These are phyloP conservation scores for Infundibulicybe gibba DNA, from an alignment of 768 basidiomycete genomes.

Conservation along the genomic window DNA sequence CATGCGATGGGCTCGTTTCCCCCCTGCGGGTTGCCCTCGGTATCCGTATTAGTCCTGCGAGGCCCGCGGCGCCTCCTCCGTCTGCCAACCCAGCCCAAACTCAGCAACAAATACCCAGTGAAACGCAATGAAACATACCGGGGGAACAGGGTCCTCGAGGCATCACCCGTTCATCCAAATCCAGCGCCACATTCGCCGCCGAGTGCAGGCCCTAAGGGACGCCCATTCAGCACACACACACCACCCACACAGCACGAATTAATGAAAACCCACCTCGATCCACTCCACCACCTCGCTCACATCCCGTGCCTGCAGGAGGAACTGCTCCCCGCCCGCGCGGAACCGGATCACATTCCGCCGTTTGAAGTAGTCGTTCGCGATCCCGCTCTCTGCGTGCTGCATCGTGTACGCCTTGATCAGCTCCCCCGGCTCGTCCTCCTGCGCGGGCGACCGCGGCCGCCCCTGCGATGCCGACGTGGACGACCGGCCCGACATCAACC, in stretches of 20 bases:
- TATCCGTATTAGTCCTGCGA: constrained; percentile 1
- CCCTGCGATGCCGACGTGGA: constrained; percentile 8
- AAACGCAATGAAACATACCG: constrained; percentile 43
- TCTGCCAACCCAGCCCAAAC: constrained; percentile 7
- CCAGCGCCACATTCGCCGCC: constrained; percentile 86
- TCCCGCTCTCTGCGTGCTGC: constrained; percentile 88
- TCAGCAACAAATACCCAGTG: constrained; percentile 2
- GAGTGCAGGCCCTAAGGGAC: constrained; percentile 74
- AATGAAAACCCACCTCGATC: constrained; percentile 73
- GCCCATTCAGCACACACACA: not conserved
- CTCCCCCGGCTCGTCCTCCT: constrained; percentile 43
- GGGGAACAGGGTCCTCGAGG: constrained; percentile 87
- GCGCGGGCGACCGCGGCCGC: constrained; percentile 5
- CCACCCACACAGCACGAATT: constrained; percentile 4
- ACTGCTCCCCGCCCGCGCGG: constrained; percentile 93
- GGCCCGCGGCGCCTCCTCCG: constrained; percentile 28
- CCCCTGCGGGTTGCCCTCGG: not conserved
- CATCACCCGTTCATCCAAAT: constrained; percentile 90
- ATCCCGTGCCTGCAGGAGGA: constrained; percentile 85
- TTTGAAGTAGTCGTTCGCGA: constrained; percentile 94
- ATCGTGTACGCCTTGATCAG: constrained; percentile 74
- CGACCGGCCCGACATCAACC: constrained; percentile 9
- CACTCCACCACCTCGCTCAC: constrained; percentile 86
- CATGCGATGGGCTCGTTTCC: not conserved
- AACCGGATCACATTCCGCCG: constrained; percentile 92